Evolutionary conservation across 2,329 filamentous ascomycete species (phyloP), one percentile per base, ranked within the genome.

Genomic region (Fusarium sp.): DNA sequence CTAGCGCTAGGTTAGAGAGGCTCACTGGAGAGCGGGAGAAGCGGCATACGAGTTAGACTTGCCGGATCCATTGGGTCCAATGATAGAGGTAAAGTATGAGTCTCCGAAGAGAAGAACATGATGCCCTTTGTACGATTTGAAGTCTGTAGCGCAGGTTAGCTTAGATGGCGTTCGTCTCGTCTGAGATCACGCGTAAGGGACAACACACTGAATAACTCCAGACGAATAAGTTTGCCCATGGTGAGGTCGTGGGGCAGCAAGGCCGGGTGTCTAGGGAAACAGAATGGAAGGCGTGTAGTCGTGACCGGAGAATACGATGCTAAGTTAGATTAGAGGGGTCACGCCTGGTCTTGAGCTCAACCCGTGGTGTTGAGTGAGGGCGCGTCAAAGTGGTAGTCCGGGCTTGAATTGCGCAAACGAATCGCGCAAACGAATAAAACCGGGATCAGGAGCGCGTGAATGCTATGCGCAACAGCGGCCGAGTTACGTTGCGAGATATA

Each of bases 81-180:
- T 98, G 80, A 99, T 98, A 45, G 96, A 99, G 55, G 96, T 99
- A 83, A 99, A 99, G 84, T 98, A 98, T 5, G 95, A 97, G 85
- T 99, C 95, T 79, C 95, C 95, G 79, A 99, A 98, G 59, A 98
- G 90, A 48, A 99, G 90, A 68, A 90, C 92, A 85, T 99, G 96
- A 79, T 98, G 95, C 65, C 95, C 96, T 83, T 97, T 97, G 87
- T 99, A 99, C 78, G 96, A 98, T 86, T 99, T 99, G 91, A 99
- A 99, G 86, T 99, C 93, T 96, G 79, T 33, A 54, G 28, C 44
- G 26, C 30, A 58, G 41, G 70, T 78, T 61, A 78, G 75, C 35
- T 47, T 44, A 31, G 50, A 63, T 54, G 31, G 18, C 26, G 41
- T 20, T 42, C 39, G 39, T 61, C 44, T 64, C 59, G 54, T 59